A percentile compares a stretch with the other conserved stretches of the same genome.
Conservation (phyloP, 2,329 filamentous ascomycete species). For the Tolypocladium ovalisporum region DNA sequence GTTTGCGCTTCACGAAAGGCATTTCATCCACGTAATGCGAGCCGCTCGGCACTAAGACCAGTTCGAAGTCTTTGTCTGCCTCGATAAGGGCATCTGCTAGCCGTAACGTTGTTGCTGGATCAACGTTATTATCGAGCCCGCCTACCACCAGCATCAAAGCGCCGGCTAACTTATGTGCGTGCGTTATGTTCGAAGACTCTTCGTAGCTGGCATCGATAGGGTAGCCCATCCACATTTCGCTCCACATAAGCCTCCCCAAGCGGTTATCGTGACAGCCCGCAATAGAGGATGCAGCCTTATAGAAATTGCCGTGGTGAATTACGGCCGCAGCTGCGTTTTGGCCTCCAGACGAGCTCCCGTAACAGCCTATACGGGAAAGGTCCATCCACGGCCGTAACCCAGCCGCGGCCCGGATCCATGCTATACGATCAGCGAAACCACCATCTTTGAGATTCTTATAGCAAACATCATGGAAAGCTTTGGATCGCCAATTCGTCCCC, state of each 20-base stretch:
- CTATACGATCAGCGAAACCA: constrained; percentile 17
- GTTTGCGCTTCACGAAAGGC: background rate
- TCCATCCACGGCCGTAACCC: constrained; percentile 16
- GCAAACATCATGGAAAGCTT: constrained; percentile 17
- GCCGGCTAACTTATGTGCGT: constrained; percentile 15
- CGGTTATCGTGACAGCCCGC: constrained; percentile 20
- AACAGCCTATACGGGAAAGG: constrained; percentile 14
- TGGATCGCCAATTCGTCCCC: constrained; percentile 19
- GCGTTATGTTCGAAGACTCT: constrained; percentile 14
- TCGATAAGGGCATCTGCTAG: constrained; percentile 14
- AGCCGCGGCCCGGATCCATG: constrained; percentile 16
- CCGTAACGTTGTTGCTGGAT: constrained; percentile 17
- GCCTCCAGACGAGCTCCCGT: constrained; percentile 18
- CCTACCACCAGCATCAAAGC: constrained; percentile 17
- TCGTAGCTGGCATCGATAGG: constrained; percentile 17
- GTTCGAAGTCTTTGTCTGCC: constrained; percentile 16
- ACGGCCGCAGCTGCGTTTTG: constrained; percentile 16
- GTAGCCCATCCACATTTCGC: constrained; percentile 20
- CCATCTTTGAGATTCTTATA: constrained; percentile 17
- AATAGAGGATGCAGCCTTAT: constrained; percentile 15
- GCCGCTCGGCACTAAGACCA: constrained; percentile 15
- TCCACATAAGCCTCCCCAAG: constrained; percentile 20
- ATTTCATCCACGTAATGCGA: background rate
- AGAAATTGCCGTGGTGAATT: constrained; percentile 16
- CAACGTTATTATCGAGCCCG: constrained; percentile 17